A percentile compares a stretch with the other conserved stretches of the same genome.
Conservation (phyloP, 192 early-diverging fungal genomes). For the Coemansia sp. region DNA sequence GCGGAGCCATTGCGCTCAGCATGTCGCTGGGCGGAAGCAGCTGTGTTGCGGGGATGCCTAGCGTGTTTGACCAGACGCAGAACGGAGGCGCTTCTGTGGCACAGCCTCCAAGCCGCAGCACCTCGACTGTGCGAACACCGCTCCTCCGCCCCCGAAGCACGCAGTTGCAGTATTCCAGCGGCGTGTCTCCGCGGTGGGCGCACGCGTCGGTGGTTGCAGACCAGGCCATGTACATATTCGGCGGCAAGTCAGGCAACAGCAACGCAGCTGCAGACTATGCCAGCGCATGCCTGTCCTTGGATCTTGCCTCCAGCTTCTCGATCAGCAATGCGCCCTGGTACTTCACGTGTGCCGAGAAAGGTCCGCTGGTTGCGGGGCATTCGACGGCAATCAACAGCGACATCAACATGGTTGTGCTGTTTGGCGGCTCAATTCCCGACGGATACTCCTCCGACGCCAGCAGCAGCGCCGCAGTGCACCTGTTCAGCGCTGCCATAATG, state of each 20-base stretch:
- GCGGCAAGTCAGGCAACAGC: conserved; percentile 26
- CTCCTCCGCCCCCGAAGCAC: conserved; percentile 2
- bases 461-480: conserved; percentile 12
- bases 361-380: conserved; percentile 33
- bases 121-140: neutral
- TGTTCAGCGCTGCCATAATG: conserved; percentile 45
- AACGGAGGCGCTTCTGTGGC: neutral
- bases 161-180: conserved; percentile 13
- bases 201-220: conserved; percentile 44
- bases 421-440: conserved; percentile 34
- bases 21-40: neutral
- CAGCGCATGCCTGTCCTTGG: conserved; percentile 27
- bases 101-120: conserved; percentile 3
- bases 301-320: conserved; percentile 26
- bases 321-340: conserved; percentile 25
- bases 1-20: neutral
- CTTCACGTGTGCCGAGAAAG: conserved; percentile 15
- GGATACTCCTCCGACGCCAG: neutral
- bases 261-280: conserved; percentile 29
- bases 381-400: conserved; percentile 25
- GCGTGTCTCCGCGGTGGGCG: conserved; percentile 27
- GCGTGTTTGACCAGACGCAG: neutral
- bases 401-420: conserved; percentile 46
- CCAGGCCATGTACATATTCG: conserved; percentile 45
- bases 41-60: neutral